Percentiles rank a stretch among this genome's conserved stretches.
phyloP scores from a whole-genome alignment of 2,329 filamentous ascomycete species.

The Cladosporium austrohemisphaericum region DNA sequence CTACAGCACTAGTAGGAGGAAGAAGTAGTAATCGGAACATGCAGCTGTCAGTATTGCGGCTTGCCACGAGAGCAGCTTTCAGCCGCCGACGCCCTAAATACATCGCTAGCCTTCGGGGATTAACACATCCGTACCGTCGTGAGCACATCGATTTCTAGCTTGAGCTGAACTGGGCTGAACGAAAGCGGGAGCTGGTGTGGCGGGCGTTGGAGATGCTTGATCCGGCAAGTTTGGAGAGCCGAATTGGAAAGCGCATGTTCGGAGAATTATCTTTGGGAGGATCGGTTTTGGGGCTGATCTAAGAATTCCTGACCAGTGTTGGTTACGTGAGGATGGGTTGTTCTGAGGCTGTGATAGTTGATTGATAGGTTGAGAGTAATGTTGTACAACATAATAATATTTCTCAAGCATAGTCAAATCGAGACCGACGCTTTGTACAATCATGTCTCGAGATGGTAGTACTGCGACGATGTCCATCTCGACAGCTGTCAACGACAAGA shows the following conservation, averaged over 20 bases:
- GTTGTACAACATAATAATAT: too few relatives aligned
- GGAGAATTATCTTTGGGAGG: neutral
- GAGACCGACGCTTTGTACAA: too few relatives aligned
- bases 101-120: neutral
- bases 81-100: neutral
- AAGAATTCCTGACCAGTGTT: too few relatives aligned
- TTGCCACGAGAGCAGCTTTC: neutral
- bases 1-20: too few relatives aligned
- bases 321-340: too few relatives aligned
- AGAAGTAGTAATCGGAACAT: too few relatives aligned
- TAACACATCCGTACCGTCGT: conserved; percentile 4
- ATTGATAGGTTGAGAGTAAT: too few relatives aligned
- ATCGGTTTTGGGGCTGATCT: conserved; percentile 3
- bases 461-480: neutral
- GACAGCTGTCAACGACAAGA: too few relatives aligned
- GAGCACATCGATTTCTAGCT: neutral
- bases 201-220: neutral
- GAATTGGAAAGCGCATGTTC: conserved; percentile 4
- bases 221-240: conserved; percentile 8
- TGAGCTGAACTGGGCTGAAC: neutral
- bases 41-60: too few relatives aligned
- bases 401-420: too few relatives aligned
- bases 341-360: too few relatives aligned
- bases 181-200: neutral
- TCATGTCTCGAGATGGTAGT: too few relatives aligned